These are phyloP conservation scores for Jacaranda copaia DNA, from an alignment of 257 asterid species.

Conservation along the genomic window DNA sequence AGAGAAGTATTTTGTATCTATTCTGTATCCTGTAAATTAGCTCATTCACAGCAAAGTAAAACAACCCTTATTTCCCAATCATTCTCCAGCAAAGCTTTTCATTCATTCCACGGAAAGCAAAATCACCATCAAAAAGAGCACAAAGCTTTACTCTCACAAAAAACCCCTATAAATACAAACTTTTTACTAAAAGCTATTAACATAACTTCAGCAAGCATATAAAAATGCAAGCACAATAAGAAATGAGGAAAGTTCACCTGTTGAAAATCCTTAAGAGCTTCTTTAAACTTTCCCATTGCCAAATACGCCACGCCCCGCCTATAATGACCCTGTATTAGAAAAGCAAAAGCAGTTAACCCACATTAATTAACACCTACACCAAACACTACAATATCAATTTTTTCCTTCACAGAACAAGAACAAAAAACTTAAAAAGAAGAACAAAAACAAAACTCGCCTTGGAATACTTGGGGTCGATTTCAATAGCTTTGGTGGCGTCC, in stretches of 20 bases:
- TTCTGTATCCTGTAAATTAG: background rate
- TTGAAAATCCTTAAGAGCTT: conserved; percentile 93
- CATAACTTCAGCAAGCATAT: conserved; percentile 29
- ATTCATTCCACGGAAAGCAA: background rate
- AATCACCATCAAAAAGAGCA: background rate
- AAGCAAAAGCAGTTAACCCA: conserved; percentile 27
- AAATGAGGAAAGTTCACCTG: conserved; percentile 54
- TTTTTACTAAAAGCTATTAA: background rate
- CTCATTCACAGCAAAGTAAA: background rate
- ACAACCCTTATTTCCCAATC: background rate
- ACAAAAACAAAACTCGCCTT: conserved; percentile 57
- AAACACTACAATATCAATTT: conserved; percentile 3
- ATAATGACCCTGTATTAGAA: conserved; percentile 76
- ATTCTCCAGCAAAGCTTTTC: background rate
- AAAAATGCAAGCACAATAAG: conserved; percentile 10
- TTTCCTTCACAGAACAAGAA: conserved; percentile 5
- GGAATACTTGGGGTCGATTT: conserved; percentile 86
- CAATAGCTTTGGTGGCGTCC: conserved; percentile 88
- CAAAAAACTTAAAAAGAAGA: background rate
- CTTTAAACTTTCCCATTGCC: conserved; percentile 97
- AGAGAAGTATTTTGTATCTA: too few relatives aligned
- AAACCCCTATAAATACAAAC: background rate
- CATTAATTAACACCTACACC: conserved; percentile 16
- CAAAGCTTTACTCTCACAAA: conserved; percentile 12
- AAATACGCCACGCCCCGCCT: conserved; percentile 95